phyloP scores from a whole-genome alignment of 345 rosid genomes.

The Ailanthus altissimus region DNA sequence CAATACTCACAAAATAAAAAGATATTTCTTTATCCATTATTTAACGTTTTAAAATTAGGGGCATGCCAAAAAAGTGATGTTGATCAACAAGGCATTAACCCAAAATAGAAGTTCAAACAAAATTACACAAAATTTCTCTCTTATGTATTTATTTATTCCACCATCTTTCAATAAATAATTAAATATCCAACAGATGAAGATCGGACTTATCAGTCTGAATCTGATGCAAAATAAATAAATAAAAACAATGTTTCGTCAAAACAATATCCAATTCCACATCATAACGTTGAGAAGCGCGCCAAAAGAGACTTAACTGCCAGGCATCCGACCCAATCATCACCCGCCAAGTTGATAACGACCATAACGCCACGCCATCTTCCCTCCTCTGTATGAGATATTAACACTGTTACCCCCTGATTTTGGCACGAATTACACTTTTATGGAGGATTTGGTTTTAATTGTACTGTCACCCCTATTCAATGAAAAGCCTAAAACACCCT shows the following conservation, averaged over 20 bases:
- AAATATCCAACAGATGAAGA: background rate
- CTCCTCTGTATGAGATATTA: constrained; percentile 15
- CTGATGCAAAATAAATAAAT: background rate
- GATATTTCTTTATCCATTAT: background rate
- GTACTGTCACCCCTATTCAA: too few relatives aligned
- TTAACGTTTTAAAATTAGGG: background rate
- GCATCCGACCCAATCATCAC: constrained; percentile 25
- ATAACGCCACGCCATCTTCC: constrained; percentile 25
- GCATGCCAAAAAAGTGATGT: too few relatives aligned
- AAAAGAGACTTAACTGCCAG: constrained; percentile 22
- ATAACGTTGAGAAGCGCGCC: constrained; percentile 50
- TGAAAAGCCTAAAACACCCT: too few relatives aligned
- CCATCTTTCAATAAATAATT: background rate
- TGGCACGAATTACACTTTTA: background rate
- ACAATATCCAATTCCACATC: background rate
- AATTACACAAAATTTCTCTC: too few relatives aligned
- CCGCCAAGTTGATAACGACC: constrained; percentile 29
- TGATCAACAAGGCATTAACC: background rate
- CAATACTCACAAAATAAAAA: too few relatives aligned
- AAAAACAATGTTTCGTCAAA: background rate
- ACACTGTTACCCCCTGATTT: background rate
- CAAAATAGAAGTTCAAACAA: background rate
- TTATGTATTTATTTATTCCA: too few relatives aligned
- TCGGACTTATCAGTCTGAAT: background rate
- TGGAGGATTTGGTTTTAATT: too few relatives aligned